Base-by-base conservation (phyloP, 371 early-diverging fungal genomes). In the Coemansia sp. region DNA sequence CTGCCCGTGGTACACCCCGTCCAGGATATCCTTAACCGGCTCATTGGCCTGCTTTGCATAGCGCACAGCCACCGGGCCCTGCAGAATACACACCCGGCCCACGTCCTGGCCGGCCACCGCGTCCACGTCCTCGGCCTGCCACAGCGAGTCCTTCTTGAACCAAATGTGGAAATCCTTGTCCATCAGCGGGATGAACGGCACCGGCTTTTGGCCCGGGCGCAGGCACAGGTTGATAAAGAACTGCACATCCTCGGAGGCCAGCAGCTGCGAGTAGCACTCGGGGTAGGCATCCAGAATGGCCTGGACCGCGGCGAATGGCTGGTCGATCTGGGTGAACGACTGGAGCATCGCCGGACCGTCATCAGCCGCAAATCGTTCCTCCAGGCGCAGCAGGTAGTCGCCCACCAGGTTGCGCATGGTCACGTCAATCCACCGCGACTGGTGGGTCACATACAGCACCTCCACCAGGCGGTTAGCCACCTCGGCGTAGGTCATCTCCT, bases 71-170 rank as follows among this genome's bases (percentile, higher is more conserved):
- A 93, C 87, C 50, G 97, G 97, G 53, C 97, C 97, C 71, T 96
- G 97, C 56, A 95, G 83, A 67, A 96, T 94, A 80, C 92, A 91
- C n/a, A 92, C 92, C 70, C 97, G 87, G 63, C 88, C 87, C 26
- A 92, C 90, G 79, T 96, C 97, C 77, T 91, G 89, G 64, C 84
- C 95, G 2, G 91, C 90, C 51, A 96, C 91, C 35, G 97, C 94
- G 52, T 89, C 89, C 13, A 95, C 78, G 64, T 94, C 92, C 80
- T 96, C 97, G 7, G 92, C 85, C 80, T 96, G 97, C 95, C 97
- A 95, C 57, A 95, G 83, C 36, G 92, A 92, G 79, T 96, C 97
- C 88, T 96, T 96, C 87, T 95, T 95, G 86, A 95, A 92, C 97
- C 97, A 96, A 64, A 93, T 87, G 76, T 95, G 94, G 76, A 96